Conservation (phyloP, 495 filamentous ascomycete genomes). For the Lepraria neglecta region DNA sequence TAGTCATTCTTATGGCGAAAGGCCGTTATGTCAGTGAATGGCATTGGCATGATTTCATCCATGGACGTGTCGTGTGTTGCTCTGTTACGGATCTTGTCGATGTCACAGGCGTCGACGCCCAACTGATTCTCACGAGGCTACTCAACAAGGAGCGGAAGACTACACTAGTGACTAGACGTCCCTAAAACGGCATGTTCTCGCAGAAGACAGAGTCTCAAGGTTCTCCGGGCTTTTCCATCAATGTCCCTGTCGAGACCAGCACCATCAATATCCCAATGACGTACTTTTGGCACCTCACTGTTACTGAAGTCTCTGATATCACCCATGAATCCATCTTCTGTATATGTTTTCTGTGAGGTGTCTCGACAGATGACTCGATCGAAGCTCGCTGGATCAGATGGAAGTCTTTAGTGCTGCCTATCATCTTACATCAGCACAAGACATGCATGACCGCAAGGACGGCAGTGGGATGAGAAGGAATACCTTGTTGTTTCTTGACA, state of each 20-base stretch:
- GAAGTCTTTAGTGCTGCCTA: no score
- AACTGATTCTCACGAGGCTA: conserved; percentile 32
- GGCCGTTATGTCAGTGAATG: conserved; percentile 32
- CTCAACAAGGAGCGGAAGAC: conserved; percentile 26
- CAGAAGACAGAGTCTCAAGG: conserved; percentile 22
- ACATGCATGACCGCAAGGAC: no score
- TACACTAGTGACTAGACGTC: conserved; percentile 28
- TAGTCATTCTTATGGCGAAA: conserved; percentile 32
- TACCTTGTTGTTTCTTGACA: no score
- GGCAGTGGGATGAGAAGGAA: no score
- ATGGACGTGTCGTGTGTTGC: conserved; percentile 27
- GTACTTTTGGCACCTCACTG: no score
- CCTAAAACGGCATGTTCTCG: conserved; percentile 30
- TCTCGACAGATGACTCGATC: no score
- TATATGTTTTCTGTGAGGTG: no score
- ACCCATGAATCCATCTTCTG: no score
- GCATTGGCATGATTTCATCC: conserved; percentile 36
- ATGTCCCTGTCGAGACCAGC: conserved; percentile 27
- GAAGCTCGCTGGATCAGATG: no score
- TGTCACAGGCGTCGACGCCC: conserved; percentile 31
- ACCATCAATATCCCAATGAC: no score
- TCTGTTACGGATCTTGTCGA: conserved; percentile 30
- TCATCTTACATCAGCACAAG: no score
- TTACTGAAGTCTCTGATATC: no score
- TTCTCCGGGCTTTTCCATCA: conserved; percentile 32